These are phyloP conservation scores for Mycena epipterygia DNA, from an alignment of 768 basidiomycete species.

Conservation along the genomic window DNA sequence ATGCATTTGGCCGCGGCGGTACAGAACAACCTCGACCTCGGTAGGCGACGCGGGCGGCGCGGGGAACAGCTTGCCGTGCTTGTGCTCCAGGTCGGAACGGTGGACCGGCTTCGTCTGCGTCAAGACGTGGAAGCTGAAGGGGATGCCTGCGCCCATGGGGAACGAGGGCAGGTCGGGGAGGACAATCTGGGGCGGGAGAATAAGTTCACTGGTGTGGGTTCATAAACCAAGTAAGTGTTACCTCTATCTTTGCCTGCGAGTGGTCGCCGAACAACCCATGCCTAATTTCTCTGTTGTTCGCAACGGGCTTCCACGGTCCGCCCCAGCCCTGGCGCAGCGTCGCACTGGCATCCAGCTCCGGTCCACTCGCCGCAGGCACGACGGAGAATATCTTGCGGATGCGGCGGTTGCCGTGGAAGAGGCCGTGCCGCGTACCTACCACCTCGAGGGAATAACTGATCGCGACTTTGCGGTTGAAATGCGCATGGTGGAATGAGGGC, in stretches of 20 bases:
- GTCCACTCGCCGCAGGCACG: constrained; percentile 17
- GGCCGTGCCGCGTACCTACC: constrained; percentile 21
- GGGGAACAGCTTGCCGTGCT: constrained; percentile 34
- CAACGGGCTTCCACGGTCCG: constrained; percentile 20
- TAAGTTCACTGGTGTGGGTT: not conserved
- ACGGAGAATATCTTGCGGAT: constrained; percentile 27
- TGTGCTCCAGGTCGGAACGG: constrained; percentile 26
- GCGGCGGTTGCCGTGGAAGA: constrained; percentile 27
- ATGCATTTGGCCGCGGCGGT: constrained; percentile 23
- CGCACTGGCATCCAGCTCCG: constrained; percentile 10
- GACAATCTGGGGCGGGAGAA: constrained; percentile 1
- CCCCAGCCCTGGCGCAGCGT: constrained; percentile 21
- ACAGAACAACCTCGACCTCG: constrained; percentile 16
- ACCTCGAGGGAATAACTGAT: constrained; percentile 34
- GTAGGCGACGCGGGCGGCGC: constrained; percentile 28
- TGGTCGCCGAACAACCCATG: constrained; percentile 31
- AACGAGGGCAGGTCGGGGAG: constrained; percentile 31
- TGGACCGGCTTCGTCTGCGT: constrained; percentile 33
- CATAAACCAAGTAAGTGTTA: not conserved
- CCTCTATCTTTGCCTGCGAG: constrained; percentile 32
- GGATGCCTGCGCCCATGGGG: constrained; percentile 28
- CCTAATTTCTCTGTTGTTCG: constrained; percentile 23
- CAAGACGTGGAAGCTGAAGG: constrained; percentile 29
- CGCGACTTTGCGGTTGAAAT: constrained; percentile 5
- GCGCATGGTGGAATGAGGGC: constrained; percentile 27